A percentile compares a stretch with the other conserved stretches of the same genome.
These are phyloP conservation scores for Capronia epimyces DNA, from an alignment of 2,329 filamentous ascomycete species.

Conservation along the genomic window DNA sequence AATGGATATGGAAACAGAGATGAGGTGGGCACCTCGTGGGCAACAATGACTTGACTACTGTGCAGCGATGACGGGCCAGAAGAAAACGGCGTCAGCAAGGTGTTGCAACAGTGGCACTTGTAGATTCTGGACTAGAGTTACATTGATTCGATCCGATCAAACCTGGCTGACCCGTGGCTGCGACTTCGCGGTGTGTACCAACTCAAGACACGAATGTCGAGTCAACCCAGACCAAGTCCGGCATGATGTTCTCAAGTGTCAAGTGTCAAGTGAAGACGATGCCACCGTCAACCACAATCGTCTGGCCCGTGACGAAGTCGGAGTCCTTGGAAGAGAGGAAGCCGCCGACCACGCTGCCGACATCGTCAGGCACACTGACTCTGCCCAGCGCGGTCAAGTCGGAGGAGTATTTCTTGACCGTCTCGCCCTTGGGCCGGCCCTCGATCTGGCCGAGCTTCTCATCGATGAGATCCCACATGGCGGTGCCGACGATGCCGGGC, in stretches of 20 bases:
- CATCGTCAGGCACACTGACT: slow-evolving; percentile 58
- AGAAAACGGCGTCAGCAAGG: too few species aligned
- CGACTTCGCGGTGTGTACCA: too few species aligned
- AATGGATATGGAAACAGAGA: neutral
- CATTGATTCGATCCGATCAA: too few species aligned
- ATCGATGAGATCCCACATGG: slow-evolving; percentile 66
- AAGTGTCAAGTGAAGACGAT: slow-evolving; percentile 45
- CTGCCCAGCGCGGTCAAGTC: slow-evolving; percentile 54
- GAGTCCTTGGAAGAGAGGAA: slow-evolving; percentile 55
- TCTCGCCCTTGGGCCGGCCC: slow-evolving; percentile 49
- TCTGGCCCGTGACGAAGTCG: slow-evolving; percentile 63
- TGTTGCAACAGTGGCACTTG: too few species aligned
- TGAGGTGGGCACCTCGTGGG: too few species aligned
- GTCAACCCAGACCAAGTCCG: too few species aligned
- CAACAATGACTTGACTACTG: too few species aligned
- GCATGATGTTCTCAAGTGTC: too few species aligned
- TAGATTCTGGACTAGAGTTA: too few species aligned
- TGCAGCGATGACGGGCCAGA: too few species aligned
- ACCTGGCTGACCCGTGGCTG: too few species aligned
- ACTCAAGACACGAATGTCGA: too few species aligned
- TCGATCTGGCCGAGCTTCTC: slow-evolving; percentile 51
- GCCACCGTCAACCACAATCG: slow-evolving; percentile 57
- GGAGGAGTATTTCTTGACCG: slow-evolving; percentile 50
- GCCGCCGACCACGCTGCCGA: slow-evolving; percentile 54
- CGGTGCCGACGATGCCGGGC: slow-evolving; percentile 61